Evolutionary conservation across 225 moss, liverwort and hornwort species (phyloP).

Genomic region (Ulota crispa): DNA sequence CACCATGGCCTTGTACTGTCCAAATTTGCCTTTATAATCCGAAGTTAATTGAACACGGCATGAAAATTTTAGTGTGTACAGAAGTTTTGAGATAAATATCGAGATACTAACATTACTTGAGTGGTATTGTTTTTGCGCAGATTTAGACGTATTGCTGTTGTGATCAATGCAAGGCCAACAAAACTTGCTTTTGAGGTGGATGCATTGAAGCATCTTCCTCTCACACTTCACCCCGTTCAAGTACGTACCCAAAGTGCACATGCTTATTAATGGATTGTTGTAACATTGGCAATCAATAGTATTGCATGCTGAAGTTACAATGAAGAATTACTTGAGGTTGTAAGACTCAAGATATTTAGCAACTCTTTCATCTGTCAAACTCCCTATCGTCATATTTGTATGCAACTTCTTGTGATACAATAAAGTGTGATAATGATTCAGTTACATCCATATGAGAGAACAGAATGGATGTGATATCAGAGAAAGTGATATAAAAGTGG

Average conservation of each 20-base stretch:
- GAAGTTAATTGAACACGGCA: too few species aligned
- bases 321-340: background rate
- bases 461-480: background rate
- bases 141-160: constrained; percentile 58
- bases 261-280: background rate
- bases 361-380: background rate
- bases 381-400: background rate
- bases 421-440: background rate
- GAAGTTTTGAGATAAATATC: background rate
- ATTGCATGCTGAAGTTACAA: background rate
- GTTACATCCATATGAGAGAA: background rate
- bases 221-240: constrained; percentile 80
- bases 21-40: too few species aligned
- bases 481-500: background rate
- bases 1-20: too few species aligned
- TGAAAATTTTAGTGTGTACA: background rate
- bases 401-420: background rate
- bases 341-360: background rate
- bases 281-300: background rate
- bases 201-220: constrained; percentile 40
- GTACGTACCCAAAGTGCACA: constrained; percentile 1
- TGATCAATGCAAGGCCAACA: constrained; percentile 77
- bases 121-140: constrained; percentile 35
- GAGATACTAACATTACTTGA: constrained; percentile 9
- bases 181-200: constrained; percentile 49